A percentile compares a stretch with the other conserved stretches of the same genome.
phyloP scores from a whole-genome alignment of 2,329 filamentous ascomycete species.

The Ascocoryne sarcoides region DNA sequence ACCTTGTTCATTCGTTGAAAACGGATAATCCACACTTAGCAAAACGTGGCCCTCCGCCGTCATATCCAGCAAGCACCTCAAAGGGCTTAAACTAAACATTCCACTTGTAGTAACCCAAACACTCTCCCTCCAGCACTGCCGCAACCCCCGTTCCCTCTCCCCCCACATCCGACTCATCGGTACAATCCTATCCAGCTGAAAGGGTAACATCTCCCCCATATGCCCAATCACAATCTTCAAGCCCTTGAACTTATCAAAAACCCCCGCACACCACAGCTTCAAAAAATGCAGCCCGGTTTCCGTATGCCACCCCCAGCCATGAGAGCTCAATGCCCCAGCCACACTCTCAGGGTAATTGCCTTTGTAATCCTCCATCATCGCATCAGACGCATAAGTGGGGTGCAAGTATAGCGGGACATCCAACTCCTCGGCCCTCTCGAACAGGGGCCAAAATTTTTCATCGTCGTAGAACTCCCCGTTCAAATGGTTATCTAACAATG shows the following conservation, averaged over 20 bases:
- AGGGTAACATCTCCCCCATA: conserved; percentile 45
- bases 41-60: conserved; percentile 42
- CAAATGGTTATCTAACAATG: conserved; percentile 37
- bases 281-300: conserved; percentile 41
- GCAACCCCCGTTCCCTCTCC: conserved; percentile 29
- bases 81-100: conserved; percentile 39
- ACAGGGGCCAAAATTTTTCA: conserved; percentile 31
- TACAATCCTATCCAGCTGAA: conserved; percentile 40
- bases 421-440: conserved; percentile 30
- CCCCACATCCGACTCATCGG: conserved; percentile 26
- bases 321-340: conserved; percentile 30
- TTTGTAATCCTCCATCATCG: conserved; percentile 15
- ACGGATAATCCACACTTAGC: conserved; percentile 51
- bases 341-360: neutral
- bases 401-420: conserved; percentile 36
- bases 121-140: conserved; percentile 45
- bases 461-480: conserved; percentile 36
- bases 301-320: conserved; percentile 42
- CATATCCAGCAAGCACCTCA: conserved; percentile 37
- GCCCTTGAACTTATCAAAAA: conserved; percentile 46
- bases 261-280: conserved; percentile 40
- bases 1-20: conserved; percentile 41
- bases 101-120: conserved; percentile 50
- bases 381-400: conserved; percentile 30
- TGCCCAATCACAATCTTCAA: conserved; percentile 48